These are phyloP conservation scores for Epichloe sylvatica DNA, from an alignment of 2,329 filamentous ascomycete genomes.

Conservation along the genomic window DNA sequence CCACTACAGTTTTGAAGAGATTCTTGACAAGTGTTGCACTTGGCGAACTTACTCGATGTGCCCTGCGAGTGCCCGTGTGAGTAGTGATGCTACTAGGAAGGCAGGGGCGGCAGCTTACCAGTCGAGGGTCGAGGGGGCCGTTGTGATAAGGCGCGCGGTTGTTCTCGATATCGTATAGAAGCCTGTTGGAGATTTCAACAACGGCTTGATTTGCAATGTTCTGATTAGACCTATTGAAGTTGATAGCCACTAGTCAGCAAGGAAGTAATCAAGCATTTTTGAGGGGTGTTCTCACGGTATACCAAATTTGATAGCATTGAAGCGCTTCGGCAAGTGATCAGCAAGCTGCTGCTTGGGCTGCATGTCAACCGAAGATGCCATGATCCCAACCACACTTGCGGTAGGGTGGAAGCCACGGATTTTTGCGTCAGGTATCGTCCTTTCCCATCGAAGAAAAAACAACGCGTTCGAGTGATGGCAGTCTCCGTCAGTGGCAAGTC, in stretches of 20 bases:
- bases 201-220: constrained; percentile 94
- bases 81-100: neutral
- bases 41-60: constrained; percentile 69
- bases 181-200: constrained; percentile 83
- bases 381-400: neutral
- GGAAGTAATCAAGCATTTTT: neutral
- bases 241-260: neutral
- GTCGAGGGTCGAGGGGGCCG: constrained; percentile 68
- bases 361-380: neutral
- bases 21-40: constrained; percentile 72
- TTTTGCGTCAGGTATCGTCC: neutral
- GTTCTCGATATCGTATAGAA: constrained; percentile 80
- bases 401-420: neutral
- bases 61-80: constrained; percentile 34
- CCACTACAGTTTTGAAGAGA: constrained; percentile 75
- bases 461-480: neutral
- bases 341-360: constrained; percentile 37
- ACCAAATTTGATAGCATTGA: constrained; percentile 83
- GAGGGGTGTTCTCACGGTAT: constrained; percentile 47
- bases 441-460: neutral
- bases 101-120: constrained; percentile 31
- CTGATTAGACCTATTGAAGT: constrained; percentile 55
- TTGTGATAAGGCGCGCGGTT: constrained; percentile 63
- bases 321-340: constrained; percentile 74
- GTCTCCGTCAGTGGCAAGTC: neutral